A percentile compares a stretch with the other conserved stretches of the same genome.
Conservation (phyloP, 371 early-diverging fungal genomes). For the Rhizopus sp. region DNA sequence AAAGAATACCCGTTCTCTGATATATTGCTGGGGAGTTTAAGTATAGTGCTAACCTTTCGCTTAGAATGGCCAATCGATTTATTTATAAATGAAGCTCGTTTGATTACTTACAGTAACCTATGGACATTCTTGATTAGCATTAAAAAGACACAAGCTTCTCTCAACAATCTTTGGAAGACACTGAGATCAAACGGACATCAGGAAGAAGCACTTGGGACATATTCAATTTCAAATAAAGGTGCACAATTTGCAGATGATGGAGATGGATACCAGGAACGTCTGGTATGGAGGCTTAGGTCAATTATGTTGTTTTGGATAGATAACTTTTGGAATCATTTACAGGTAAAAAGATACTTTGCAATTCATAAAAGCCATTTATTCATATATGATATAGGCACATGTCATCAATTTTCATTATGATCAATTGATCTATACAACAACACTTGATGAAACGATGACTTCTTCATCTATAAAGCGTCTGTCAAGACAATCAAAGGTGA, state of each 20-base stretch:
- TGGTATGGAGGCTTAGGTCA: constrained; percentile 57
- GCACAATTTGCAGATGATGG: not conserved
- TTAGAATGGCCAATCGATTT: constrained; percentile 78
- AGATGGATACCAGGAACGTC: constrained; percentile 33
- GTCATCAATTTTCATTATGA: constrained; percentile 55
- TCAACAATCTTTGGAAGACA: constrained; percentile 31
- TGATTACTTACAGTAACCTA: constrained; percentile 58
- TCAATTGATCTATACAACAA: constrained; percentile 23
- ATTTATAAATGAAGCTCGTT: constrained; percentile 62
- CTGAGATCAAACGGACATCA: constrained; percentile 14
- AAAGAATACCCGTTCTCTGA: constrained; percentile 46
- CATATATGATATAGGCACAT: constrained; percentile 51
- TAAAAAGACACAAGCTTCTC: constrained; percentile 47
- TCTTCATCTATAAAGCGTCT: not conserved
- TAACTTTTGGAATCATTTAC: constrained; percentile 75
- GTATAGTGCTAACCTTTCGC: constrained; percentile 59
- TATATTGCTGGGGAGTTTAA: constrained; percentile 50
- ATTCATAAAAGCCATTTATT: not conserved
- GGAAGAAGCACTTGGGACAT: not conserved
- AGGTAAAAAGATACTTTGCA: constrained; percentile 44
- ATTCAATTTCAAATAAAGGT: constrained; percentile 1
- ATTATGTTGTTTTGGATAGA: constrained; percentile 77
- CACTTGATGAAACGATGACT: constrained; percentile 12
- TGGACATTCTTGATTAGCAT: constrained; percentile 64
- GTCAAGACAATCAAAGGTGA: constrained; percentile 13